A percentile compares a stretch with the other conserved stretches of the same genome.
Conservation (phyloP, 2,329 filamentous ascomycete species). For the Clarireedia homoeocarpa region DNA sequence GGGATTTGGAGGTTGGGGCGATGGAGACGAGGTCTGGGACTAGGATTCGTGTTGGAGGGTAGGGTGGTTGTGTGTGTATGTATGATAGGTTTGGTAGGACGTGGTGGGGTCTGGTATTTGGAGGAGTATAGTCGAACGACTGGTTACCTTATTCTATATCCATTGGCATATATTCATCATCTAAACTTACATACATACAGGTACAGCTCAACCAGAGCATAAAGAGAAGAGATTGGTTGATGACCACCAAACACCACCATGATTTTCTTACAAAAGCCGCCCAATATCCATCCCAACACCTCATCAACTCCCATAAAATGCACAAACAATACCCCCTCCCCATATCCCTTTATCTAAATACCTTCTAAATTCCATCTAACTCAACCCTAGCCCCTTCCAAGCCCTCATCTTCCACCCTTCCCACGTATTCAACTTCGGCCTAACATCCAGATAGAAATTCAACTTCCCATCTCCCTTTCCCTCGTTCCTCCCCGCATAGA, state of each 20-base stretch:
- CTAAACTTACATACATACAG: background rate
- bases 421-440: constrained; percentile 61
- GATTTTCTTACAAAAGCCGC: too few species aligned
- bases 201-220: constrained; percentile 1
- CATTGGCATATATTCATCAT: background rate
- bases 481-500: constrained; percentile 66
- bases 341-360: background rate
- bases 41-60: constrained; percentile 23
- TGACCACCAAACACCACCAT: background rate
- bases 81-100: background rate
- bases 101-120: background rate
- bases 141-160: background rate
- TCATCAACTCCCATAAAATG: too few species aligned
- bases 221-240: background rate
- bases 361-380: background rate
- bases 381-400: constrained; percentile 28
- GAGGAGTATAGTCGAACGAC: background rate
- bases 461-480: constrained; percentile 35
- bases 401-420: constrained; percentile 62
- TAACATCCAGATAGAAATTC: constrained; percentile 61
- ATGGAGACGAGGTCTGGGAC: constrained; percentile 56
- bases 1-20: constrained; percentile 56
- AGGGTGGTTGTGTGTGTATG: background rate
- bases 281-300: too few species aligned
- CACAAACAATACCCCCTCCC: background rate